phyloP scores from a whole-genome alignment of 169 alveolate genomes.

The Eimeria sp. region DNA sequence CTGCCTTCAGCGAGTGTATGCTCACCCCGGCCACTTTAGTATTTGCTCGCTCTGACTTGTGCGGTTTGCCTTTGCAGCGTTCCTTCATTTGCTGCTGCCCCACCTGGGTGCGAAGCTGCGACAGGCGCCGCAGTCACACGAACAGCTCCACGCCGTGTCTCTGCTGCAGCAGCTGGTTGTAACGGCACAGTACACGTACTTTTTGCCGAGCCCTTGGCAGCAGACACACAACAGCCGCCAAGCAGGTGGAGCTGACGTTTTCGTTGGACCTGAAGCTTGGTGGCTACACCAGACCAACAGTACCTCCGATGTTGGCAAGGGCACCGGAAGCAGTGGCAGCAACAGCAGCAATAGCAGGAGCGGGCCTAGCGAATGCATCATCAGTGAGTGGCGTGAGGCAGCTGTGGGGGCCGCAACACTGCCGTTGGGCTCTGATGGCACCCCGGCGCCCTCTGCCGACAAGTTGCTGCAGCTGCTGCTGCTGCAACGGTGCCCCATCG shows the following conservation, averaged over 20 bases:
- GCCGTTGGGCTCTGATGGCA: neutral
- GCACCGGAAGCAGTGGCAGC: neutral
- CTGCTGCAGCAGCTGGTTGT: constrained; percentile 47
- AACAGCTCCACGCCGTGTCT: neutral
- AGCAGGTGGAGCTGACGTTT: neutral
- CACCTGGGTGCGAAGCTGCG: constrained; percentile 17
- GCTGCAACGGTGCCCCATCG: constrained; percentile 19
- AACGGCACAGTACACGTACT: constrained; percentile 37
- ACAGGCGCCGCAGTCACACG: neutral
- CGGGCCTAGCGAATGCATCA: neutral
- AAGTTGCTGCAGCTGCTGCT: constrained; percentile 66
- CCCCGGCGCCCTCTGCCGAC: constrained; percentile 24
- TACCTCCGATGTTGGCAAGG: neutral
- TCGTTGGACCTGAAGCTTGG: neutral
- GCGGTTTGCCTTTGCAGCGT: neutral
- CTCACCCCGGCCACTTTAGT: neutral
- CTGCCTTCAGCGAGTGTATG: neutral
- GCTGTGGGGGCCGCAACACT: constrained; percentile 19
- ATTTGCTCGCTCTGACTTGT: neutral
- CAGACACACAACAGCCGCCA: neutral
- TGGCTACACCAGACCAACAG: constrained; percentile 6
- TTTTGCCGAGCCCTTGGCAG: constrained; percentile 44
- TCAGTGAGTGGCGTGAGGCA: constrained; percentile 34
- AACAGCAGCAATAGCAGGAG: neutral
- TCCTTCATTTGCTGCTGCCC: constrained; percentile 50